phyloP scores from a whole-genome alignment of 2,329 filamentous ascomycete species.

The Aspergillus sp. region DNA sequence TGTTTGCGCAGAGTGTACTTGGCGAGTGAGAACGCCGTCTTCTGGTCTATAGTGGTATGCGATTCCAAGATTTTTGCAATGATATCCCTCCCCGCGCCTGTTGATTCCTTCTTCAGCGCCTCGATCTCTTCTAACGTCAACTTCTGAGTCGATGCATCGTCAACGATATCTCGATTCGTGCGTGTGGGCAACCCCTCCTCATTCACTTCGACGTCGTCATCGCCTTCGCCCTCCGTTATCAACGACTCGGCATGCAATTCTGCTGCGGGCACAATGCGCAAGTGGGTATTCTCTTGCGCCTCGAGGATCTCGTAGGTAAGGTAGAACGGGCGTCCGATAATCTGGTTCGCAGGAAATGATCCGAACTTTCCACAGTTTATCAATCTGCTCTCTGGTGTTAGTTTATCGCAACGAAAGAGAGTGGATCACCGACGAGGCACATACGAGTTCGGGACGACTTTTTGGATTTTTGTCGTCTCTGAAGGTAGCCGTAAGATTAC shows the following conservation, averaged over 20 bases:
- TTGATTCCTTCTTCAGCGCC: constrained; percentile 68
- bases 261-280: constrained; percentile 75
- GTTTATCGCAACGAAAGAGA: constrained; percentile 8
- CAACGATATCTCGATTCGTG: constrained; percentile 63
- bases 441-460: constrained; percentile 65
- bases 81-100: constrained; percentile 79
- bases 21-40: constrained; percentile 87
- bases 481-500: constrained; percentile 49
- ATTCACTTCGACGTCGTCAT: constrained; percentile 34
- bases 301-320: constrained; percentile 89
- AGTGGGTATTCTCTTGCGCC: constrained; percentile 59
- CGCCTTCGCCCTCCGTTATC: constrained; percentile 50
- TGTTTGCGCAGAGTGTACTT: constrained; percentile 96
- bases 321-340: constrained; percentile 88
- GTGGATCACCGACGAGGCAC: constrained; percentile 36
- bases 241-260: constrained; percentile 81
- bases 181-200: constrained; percentile 52
- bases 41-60: constrained; percentile 86
- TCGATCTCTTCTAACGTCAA: constrained; percentile 72
- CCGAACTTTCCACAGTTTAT: constrained; percentile 93
- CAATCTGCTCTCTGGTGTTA: constrained; percentile 54
- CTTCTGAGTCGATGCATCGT: constrained; percentile 69
- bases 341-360: constrained; percentile 80
- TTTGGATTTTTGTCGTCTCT: constrained; percentile 57
- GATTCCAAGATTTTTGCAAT: constrained; percentile 91